Percentiles rank a stretch among this genome's conserved stretches.
Evolutionary conservation across 441 rosid genomes (phyloP).

Genomic region (Rhodomyrtus psidioides): DNA sequence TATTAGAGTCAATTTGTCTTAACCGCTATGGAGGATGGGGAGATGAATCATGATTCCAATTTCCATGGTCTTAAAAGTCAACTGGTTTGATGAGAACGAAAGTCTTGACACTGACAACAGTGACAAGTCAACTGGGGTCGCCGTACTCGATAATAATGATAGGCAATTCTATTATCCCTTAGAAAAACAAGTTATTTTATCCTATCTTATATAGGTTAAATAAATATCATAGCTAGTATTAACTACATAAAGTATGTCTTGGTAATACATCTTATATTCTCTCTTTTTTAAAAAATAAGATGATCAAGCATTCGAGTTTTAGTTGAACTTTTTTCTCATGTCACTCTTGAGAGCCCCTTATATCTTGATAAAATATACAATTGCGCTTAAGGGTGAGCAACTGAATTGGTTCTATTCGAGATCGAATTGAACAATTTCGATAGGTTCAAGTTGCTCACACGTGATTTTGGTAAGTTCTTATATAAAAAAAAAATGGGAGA

Average conservation of each 20-base stretch:
- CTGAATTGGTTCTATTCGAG: accelerated
- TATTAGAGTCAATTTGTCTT: not conserved
- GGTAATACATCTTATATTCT: no score
- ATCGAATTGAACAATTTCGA: not conserved
- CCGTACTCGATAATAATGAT: not conserved
- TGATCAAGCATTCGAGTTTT: not conserved
- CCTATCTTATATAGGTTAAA: not conserved
- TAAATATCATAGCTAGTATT: not conserved
- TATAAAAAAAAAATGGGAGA: not conserved
- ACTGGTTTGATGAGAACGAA: not conserved
- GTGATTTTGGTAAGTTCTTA: accelerated
- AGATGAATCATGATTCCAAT: no score
- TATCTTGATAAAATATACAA: not conserved
- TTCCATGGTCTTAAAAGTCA: not conserved
- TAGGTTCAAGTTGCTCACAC: accelerated
- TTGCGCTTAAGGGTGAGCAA: not conserved
- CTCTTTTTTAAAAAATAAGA: no score
- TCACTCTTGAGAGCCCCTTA: not conserved
- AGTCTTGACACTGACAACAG: not conserved
- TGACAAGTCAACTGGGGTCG: not conserved
- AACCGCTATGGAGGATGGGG: not conserved
- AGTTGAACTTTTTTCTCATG: not conserved
- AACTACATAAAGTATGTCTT: not conserved
- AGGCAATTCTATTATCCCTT: not conserved
- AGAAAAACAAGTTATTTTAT: not conserved